These are phyloP conservation scores for Nicotiana tabacum DNA, from an alignment of 257 asterid species.

Conservation along the genomic window DNA sequence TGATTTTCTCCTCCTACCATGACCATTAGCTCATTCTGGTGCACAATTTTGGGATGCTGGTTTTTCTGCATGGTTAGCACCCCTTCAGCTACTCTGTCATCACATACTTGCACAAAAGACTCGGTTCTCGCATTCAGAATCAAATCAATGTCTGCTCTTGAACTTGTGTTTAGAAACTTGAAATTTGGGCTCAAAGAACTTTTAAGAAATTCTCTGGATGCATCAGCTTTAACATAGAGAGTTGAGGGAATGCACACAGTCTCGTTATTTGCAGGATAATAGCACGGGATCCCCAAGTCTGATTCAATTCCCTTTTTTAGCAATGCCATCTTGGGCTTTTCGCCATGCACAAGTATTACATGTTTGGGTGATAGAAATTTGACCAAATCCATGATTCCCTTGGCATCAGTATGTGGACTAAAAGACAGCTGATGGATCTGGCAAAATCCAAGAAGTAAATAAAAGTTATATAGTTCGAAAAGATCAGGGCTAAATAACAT, in stretches of 20 bases:
- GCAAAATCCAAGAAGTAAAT: background rate
- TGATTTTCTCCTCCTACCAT: conserved; percentile 32
- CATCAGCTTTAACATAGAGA: conserved; percentile 46
- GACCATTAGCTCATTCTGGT: conserved; percentile 38
- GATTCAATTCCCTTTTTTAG: conserved; percentile 51
- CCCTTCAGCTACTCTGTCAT: conserved; percentile 70
- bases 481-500: background rate
- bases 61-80: conserved; percentile 30
- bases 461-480: background rate
- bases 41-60: conserved; percentile 34
- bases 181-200: conserved; percentile 64
- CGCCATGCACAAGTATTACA: conserved; percentile 83
- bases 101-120: conserved; percentile 42
- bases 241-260: conserved; percentile 48
- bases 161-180: conserved; percentile 38
- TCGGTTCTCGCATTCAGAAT: conserved; percentile 16
- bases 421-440: conserved; percentile 51
- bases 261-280: conserved; percentile 68
- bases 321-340: conserved; percentile 66
- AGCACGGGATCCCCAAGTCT: conserved; percentile 56
- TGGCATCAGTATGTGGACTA: conserved; percentile 92
- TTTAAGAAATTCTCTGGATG: conserved; percentile 49
- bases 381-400: conserved; percentile 89
- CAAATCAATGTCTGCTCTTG: conserved; percentile 15
- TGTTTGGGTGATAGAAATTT: conserved; percentile 83